Evolutionary conservation across 2,329 filamentous ascomycete species (phyloP).

Genomic region (Botrytis paeoniae): DNA sequence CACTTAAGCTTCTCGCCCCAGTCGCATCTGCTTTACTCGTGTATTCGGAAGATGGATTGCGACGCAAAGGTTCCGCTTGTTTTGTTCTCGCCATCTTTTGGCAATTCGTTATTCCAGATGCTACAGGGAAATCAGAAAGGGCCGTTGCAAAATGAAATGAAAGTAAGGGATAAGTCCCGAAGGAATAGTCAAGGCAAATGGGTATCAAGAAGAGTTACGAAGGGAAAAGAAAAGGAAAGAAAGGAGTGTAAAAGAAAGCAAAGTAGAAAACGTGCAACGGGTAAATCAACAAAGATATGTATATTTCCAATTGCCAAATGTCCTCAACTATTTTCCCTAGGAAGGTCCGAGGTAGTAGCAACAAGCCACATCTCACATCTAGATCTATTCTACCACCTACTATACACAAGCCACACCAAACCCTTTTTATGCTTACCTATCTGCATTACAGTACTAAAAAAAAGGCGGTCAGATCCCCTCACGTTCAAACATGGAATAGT

Average conservation of each 20-base stretch:
- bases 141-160: background rate
- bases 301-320: slow-evolving; percentile 24
- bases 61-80: slow-evolving; percentile 61
- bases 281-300: background rate
- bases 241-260: background rate
- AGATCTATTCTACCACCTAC: background rate
- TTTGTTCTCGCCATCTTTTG: slow-evolving; percentile 66
- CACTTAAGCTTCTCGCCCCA: slow-evolving; percentile 38
- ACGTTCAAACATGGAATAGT: slow-evolving; percentile 15
- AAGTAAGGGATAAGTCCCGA: background rate
- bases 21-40: slow-evolving; percentile 48
- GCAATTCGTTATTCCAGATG: background rate
- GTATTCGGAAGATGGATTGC: slow-evolving; percentile 65
- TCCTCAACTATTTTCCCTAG: slow-evolving; percentile 19
- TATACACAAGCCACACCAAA: background rate
- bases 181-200: background rate
- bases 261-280: background rate
- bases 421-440: background rate
- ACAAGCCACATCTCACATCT: slow-evolving; percentile 9
- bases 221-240: background rate
- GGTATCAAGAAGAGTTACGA: background rate
- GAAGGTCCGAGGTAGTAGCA: background rate
- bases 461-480: slow-evolving; percentile 19
- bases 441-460: background rate
- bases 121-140: background rate